Evolutionary conservation across 257 asterid genomes (phyloP), one percentile per base, ranked within the genome.

Genomic region (Osmanthus fragrans): DNA sequence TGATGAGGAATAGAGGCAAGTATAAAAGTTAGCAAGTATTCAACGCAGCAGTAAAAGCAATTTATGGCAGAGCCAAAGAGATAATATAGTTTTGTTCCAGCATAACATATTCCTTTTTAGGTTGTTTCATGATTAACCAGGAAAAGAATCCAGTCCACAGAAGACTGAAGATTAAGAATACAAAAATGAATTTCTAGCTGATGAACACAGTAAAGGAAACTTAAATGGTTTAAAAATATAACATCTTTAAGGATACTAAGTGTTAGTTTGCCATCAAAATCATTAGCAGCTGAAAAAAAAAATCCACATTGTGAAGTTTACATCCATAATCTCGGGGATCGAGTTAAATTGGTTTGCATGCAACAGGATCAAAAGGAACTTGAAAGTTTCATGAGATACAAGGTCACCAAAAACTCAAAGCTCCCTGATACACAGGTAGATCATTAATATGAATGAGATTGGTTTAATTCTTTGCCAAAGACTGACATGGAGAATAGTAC

Each of bases 11-110:
- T 9, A 45, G 78, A 73, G 71, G 32, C 18, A 47, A 18, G 13
- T 77, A 70, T 70, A 23, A 40, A 71, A 60, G 39, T 34, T 49
- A 70, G 72, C 49, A 16, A 66, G 79, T 51, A 30, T 68, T 80
- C 51, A 13, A 40, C 40, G 73, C 76, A 65, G 72, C 70, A 39
- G 81, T 65, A 37, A 19, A n/a, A 56, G 27, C n/a, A 47, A 45
- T 47, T 56, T 56, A 63, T 27, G 27, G 34, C 60, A 68, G 49
- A 12, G 73, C 73, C 77, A 73, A 19, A 51, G 72, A 1, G 63
- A 37, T 56, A 25, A 63, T 56, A 72, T 25, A 60, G 30, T 25
- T 60, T 5, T 51, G 63, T 19, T 34, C 47, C 25, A 30, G 72
- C 76, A 72, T 33, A n/a, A 73, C 32, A 29, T 74, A 45, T 39